A percentile compares a stretch with the other conserved stretches of the same genome.
Conservation (phyloP, 352 stramenopile genomes). For the Pythium phragmitis region DNA sequence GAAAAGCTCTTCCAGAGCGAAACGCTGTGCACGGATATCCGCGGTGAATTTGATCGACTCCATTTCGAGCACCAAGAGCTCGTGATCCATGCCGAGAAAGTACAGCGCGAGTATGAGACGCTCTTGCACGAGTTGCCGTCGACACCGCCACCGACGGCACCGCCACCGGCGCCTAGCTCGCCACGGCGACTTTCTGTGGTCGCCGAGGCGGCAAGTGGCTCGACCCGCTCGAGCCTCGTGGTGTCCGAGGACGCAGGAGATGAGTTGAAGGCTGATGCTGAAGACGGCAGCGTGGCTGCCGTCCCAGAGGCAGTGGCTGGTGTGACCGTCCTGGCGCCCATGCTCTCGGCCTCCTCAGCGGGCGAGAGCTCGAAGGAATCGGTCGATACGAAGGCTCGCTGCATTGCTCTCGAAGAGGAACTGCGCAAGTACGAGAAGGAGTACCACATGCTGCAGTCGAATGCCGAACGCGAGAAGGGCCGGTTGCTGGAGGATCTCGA, state of each 20-base stretch:
- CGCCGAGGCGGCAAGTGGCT: not conserved
- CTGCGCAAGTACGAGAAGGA: conserved; percentile 72
- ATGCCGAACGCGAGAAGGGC: conserved; percentile 56
- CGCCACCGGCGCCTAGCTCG: conserved; percentile 1
- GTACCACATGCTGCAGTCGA: conserved; percentile 54
- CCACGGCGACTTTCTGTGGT: conserved; percentile 20
- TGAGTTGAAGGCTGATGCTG: conserved; percentile 27
- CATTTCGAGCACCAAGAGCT: conserved; percentile 85
- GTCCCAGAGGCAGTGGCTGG: conserved; percentile 14
- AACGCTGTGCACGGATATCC: conserved; percentile 51
- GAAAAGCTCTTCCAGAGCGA: conserved; percentile 70
- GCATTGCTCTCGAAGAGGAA: conserved; percentile 54
- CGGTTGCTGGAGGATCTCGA: conserved; percentile 69
- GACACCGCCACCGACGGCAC: not conserved
- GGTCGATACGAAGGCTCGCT: conserved; percentile 49
- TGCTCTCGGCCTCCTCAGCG: conserved; percentile 22
- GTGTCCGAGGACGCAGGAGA: conserved; percentile 18
- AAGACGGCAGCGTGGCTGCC: conserved; percentile 5
- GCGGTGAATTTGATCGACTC: conserved; percentile 70
- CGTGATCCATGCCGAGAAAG: conserved; percentile 70
- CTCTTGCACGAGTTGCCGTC: conserved; percentile 57
- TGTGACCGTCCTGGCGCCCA: not conserved
- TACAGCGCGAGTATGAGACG: conserved; percentile 70
- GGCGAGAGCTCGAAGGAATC: conserved; percentile 45
- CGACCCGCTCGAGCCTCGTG: not conserved